Base-by-base conservation (phyloP, 2,329 filamentous ascomycete genomes). In the Cordyceps fumosorosea region DNA sequence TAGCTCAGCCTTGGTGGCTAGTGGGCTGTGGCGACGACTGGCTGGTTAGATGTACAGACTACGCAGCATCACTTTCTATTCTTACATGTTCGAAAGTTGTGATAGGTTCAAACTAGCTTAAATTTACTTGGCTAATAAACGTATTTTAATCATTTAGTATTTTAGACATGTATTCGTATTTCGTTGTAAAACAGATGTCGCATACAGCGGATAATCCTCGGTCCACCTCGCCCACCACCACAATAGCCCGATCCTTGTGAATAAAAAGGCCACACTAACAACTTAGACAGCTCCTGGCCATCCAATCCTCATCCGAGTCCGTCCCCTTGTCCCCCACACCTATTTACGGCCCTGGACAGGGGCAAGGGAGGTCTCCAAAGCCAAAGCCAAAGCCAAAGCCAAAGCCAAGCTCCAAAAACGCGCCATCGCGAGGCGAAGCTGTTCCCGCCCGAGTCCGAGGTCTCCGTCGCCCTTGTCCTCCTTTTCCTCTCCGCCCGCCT, bases 1-100 rank as follows among this genome's bases (percentile, higher is more conserved):
- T 29, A 29, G 29, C 34, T 65, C 64, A 66, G 65, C 65, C 65
- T 66, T 66, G 62, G 59, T 54, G 57, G 57, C 57, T 60, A 29
- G 50, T 29, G 29, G 11, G 11, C 11, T 37, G 34, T 37, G 34
- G 34, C 34, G 34, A 3, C 12, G 34, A 37, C 34, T 54, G 5
- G 42, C 18, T 44, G 10, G 40, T 18, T 42, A n/a, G n/a, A n/a
- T n/a, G n/a, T n/a, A n/a, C n/a, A n/a, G n/a, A n/a, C n/a, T n/a
- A n/a, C n/a, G n/a, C n/a, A n/a, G n/a, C n/a, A n/a, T n/a, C n/a
- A n/a, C n/a, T n/a, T n/a, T n/a, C n/a, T 18, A 12, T 42, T 42
- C 37, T 42, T 42, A 5, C 4, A 4, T 8, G 29, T 32, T 32
- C 8, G 8, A 8, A 8, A 32, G 8, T 32, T 32, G 4, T 32